Conservation (phyloP, 2,329 filamentous ascomycete genomes). For the Taxawa tesnikishii region DNA sequence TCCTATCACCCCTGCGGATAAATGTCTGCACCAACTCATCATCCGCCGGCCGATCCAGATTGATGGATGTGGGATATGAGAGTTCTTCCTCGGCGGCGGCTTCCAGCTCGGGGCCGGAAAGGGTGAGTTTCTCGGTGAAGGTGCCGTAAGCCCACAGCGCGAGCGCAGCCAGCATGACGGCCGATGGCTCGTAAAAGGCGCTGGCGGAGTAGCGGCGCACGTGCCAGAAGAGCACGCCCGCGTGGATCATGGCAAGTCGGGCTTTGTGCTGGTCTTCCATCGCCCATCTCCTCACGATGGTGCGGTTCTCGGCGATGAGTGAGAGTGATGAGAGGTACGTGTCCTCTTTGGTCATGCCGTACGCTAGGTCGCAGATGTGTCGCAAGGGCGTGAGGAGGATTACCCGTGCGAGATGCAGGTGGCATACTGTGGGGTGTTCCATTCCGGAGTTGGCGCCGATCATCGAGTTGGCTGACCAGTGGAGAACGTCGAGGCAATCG, state of each 20-base stretch:
- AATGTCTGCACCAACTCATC: conserved; percentile 47
- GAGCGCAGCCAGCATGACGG: conserved; percentile 52
- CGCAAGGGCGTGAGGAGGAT: conserved; percentile 38
- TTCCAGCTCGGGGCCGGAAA: not conserved
- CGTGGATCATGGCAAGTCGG: conserved; percentile 43
- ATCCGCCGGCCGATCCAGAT: conserved; percentile 42
- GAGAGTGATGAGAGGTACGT: not conserved
- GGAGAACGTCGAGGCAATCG: conserved; percentile 41
- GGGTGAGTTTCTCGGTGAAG: conserved; percentile 8
- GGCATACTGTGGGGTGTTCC: conserved; percentile 43
- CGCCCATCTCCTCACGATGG: conserved; percentile 34
- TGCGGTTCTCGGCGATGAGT: conserved; percentile 9
- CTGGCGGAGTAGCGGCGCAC: conserved; percentile 36
- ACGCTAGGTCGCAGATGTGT: conserved; percentile 32
- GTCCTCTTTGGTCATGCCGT: conserved; percentile 16
- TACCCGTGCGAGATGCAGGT: conserved; percentile 43
- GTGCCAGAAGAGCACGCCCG: conserved; percentile 41
- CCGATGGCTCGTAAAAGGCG: conserved; percentile 50
- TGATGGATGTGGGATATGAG: not conserved
- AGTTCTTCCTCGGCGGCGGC: not conserved
- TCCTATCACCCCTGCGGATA: conserved; percentile 36
- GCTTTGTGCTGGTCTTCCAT: conserved; percentile 42
- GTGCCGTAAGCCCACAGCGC: conserved; percentile 50
- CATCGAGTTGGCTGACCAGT: conserved; percentile 44
- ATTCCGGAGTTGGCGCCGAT: conserved; percentile 36